phyloP scores from a whole-genome alignment of 1,139 yeast species.

The Lodderomyces theae region DNA sequence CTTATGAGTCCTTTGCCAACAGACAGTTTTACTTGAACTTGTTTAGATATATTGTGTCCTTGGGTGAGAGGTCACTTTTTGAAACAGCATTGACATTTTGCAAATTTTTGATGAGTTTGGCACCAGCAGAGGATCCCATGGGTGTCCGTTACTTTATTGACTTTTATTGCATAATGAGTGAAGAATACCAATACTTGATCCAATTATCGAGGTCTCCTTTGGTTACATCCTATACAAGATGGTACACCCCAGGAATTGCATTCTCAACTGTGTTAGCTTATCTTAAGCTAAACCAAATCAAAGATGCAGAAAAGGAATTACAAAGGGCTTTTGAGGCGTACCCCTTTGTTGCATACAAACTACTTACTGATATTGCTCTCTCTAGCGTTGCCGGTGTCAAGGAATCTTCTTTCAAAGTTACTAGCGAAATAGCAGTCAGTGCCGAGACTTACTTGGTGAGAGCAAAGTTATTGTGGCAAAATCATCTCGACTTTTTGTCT shows the following conservation, averaged over 20 bases:
- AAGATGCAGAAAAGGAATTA: conserved; percentile 48
- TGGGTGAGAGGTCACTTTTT: conserved; percentile 77
- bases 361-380: conserved; percentile 44
- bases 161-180: conserved; percentile 68
- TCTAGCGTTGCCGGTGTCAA: conserved; percentile 18
- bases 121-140: conserved; percentile 79
- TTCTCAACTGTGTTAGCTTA: conserved; percentile 67
- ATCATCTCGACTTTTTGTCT: conserved; percentile 3
- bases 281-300: conserved; percentile 35
- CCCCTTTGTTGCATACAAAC: conserved; percentile 56
- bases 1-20: conserved; percentile 72
- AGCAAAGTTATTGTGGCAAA: conserved; percentile 44
- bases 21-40: conserved; percentile 74
- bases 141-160: conserved; percentile 85
- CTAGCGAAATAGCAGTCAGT: conserved; percentile 30
- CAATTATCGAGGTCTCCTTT: conserved; percentile 55
- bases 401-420: conserved; percentile 22
- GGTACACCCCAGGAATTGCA: conserved; percentile 75
- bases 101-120: conserved; percentile 63
- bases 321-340: conserved; percentile 51
- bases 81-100: conserved; percentile 75
- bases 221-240: conserved; percentile 53
- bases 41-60: conserved; percentile 66
- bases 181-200: conserved; percentile 60
- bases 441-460: conserved; percentile 55